Percentiles rank a stretch among this genome's conserved stretches.
Evolutionary conservation across 2,329 filamentous ascomycete genomes (phyloP).

Genomic region (Sporothrix dimorphospora): DNA sequence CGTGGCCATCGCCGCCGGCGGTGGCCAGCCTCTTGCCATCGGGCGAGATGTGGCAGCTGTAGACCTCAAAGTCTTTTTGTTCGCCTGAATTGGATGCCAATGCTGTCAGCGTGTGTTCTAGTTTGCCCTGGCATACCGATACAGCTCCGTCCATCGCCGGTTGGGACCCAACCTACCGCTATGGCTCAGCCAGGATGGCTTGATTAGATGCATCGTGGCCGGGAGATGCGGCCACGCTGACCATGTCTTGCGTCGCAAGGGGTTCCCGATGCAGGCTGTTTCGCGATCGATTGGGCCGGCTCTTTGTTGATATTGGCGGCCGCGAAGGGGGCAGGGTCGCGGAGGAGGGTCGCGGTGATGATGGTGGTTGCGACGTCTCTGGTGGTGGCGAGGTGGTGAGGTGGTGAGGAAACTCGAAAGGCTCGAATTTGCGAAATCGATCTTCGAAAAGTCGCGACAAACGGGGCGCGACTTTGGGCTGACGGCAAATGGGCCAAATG

Average conservation of each 20-base stretch:
- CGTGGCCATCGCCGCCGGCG: conserved; percentile 93
- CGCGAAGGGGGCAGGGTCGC: not conserved
- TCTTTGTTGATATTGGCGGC: not conserved
- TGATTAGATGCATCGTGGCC: conserved; percentile 77
- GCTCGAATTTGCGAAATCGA: not conserved
- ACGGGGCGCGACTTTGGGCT: conserved; percentile 10
- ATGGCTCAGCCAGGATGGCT: conserved; percentile 94
- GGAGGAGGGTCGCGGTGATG: not conserved
- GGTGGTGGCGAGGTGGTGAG: not conserved
- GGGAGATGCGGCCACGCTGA: conserved; percentile 27
- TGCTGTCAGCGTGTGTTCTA: not conserved
- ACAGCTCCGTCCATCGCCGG: too few species aligned
- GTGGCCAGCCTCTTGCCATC: conserved; percentile 91
- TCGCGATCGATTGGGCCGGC: not conserved
- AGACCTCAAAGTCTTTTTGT: conserved; percentile 97
- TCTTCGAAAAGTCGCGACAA: conserved; percentile 21
- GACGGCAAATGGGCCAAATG: not conserved
- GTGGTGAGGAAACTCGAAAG: not conserved
- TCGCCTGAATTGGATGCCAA: conserved; percentile 62
- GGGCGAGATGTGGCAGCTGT: conserved; percentile 95
- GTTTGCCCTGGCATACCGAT: too few species aligned
- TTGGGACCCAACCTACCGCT: conserved; percentile 61
- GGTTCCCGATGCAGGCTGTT: not conserved
- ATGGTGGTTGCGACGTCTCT: not conserved
- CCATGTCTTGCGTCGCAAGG: conserved; percentile 33